Evolutionary conservation across 2,329 filamentous ascomycete species (phyloP).

Genomic region (Epichloe scottii): DNA sequence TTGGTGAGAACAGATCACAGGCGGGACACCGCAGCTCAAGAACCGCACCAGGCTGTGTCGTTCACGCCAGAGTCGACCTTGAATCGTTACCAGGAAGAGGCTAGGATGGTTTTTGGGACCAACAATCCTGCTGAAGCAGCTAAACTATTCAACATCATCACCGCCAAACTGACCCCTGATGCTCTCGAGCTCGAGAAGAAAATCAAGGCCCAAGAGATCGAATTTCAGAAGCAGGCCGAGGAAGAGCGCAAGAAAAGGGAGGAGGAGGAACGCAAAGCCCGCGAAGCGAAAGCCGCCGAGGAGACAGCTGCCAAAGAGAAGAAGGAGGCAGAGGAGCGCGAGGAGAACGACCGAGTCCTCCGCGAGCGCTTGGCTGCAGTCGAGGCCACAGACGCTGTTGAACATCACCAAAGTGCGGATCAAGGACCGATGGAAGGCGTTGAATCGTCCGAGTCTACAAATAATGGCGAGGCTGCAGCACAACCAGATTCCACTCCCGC

Average conservation of each 20-base stretch:
- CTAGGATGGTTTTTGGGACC: conserved; percentile 69
- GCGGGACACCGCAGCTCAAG: conserved; percentile 35
- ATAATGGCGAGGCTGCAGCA: conserved; percentile 17
- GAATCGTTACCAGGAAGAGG: conserved; percentile 79
- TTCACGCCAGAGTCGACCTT: conserved; percentile 63
- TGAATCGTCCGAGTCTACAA: conserved; percentile 36
- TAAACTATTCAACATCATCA: conserved; percentile 54
- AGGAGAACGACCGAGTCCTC: conserved; percentile 27
- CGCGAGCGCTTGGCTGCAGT: conserved; percentile 37
- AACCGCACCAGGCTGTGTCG: conserved; percentile 61
- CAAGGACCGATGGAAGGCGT: conserved; percentile 64
- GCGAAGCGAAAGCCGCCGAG: conserved; percentile 61
- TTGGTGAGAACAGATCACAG: conserved; percentile 35
- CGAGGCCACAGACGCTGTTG: conserved; percentile 33
- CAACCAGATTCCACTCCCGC: conserved; percentile 10
- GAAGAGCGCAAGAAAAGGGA: conserved; percentile 50
- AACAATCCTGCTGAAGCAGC: conserved; percentile 53
- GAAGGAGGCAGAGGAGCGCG: conserved; percentile 58
- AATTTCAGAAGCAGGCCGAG: conserved; percentile 34
- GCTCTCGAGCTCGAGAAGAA: conserved; percentile 73
- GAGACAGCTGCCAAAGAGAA: conserved; percentile 54
- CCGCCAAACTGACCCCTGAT: conserved; percentile 65
- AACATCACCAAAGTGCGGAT: conserved; percentile 7
- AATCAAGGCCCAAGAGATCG: conserved; percentile 46
- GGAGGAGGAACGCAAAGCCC: conserved; percentile 52